Conservation (phyloP, 371 early-diverging fungal genomes). For the Circinella umbellata region DNA sequence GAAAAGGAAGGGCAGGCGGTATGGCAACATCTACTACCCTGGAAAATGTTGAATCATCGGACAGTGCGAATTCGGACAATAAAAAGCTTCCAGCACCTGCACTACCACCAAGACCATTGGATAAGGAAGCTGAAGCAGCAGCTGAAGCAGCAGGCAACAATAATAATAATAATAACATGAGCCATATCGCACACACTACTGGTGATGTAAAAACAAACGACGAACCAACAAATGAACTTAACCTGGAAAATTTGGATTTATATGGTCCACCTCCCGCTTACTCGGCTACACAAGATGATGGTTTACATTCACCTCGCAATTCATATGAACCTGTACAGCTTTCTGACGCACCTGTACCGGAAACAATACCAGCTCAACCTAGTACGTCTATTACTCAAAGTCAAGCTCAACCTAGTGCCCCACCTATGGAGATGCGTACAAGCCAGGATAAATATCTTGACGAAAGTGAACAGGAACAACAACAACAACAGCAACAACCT, state of each 20-base stretch:
- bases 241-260: conserved; percentile 34
- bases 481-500: neutral
- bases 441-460: conserved; percentile 15
- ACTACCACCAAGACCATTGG: conserved; percentile 10
- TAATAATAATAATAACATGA: neutral
- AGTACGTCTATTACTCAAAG: neutral
- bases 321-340: conserved; percentile 19
- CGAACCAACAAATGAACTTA: conserved; percentile 23
- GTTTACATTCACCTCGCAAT: conserved; percentile 24
- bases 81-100: conserved; percentile 17
- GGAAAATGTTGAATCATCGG: neutral
- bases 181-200: conserved; percentile 25
- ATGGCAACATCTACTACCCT: neutral
- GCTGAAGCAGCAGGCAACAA: conserved; percentile 16
- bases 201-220: conserved; percentile 29
- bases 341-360: neutral
- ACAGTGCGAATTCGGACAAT: neutral
- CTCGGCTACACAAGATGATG: conserved; percentile 13
- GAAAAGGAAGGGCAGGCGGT: neutral
- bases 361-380: neutral
- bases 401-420: neutral
- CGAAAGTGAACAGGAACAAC: conserved; percentile 7
- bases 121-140: conserved; percentile 14
- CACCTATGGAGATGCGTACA: conserved; percentile 4
- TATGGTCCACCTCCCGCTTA: conserved; percentile 52